phyloP scores from a whole-genome alignment of 2,329 filamentous ascomycete genomes.

The Trichoderma atroviride region DNA sequence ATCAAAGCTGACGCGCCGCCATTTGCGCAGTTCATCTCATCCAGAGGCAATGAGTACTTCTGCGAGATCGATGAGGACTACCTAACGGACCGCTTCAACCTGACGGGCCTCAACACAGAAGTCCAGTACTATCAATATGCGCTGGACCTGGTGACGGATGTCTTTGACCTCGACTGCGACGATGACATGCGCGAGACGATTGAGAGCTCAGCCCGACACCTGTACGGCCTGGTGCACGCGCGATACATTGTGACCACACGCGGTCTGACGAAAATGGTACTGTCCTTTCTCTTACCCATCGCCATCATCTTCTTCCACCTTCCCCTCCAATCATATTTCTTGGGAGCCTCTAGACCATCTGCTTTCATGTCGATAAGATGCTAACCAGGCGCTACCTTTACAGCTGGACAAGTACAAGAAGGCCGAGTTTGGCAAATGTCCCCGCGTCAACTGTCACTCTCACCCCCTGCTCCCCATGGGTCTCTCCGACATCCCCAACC shows the following conservation, averaged over 20 bases:
- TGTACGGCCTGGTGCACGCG: slow-evolving; percentile 95
- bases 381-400: not conserved
- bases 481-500: slow-evolving; percentile 83
- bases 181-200: slow-evolving; percentile 98
- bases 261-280: slow-evolving; percentile 93
- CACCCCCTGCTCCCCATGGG: slow-evolving; percentile 95
- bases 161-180: slow-evolving; percentile 98
- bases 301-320: not conserved
- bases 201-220: slow-evolving; percentile 92
- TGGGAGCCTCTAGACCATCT: not conserved
- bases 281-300: not conserved
- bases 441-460: slow-evolving; percentile 90
- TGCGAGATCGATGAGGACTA: slow-evolving; percentile 99
- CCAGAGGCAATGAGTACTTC: slow-evolving; percentile 97
- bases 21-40: slow-evolving; percentile 85
- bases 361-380: not conserved
- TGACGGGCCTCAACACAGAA: slow-evolving; percentile 94
- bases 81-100: slow-evolving; percentile 95
- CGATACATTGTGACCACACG: slow-evolving; percentile 96
- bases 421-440: slow-evolving; percentile 96
- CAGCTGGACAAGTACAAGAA: slow-evolving; percentile 99
- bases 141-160: slow-evolving; percentile 93
- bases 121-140: slow-evolving; percentile 99
- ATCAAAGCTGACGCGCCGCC: not conserved
- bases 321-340: not conserved